phyloP scores from a whole-genome alignment of 441 rosid species.

The Erodium moschatum region DNA sequence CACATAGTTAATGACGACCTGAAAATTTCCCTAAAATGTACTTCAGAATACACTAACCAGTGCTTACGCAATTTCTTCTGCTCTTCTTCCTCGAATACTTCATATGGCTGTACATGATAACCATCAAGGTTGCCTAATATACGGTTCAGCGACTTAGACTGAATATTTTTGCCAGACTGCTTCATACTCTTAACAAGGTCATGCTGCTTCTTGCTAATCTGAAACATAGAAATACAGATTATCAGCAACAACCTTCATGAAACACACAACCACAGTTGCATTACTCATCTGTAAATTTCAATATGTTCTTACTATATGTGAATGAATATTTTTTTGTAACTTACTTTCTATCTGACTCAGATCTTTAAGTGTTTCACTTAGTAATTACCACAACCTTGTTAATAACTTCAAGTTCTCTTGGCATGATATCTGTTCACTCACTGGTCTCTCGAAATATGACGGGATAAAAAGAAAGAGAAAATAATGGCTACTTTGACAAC shows the following conservation, averaged over 20 bases:
- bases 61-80: slow-evolving; percentile 67
- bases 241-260: slow-evolving; percentile 23
- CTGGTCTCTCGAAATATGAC: no score
- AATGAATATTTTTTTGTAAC: no score
- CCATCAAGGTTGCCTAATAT: slow-evolving; percentile 63
- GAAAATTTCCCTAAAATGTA: neutral
- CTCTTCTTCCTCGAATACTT: slow-evolving; percentile 85
- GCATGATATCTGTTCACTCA: no score
- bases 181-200: slow-evolving; percentile 81
- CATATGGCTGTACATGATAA: slow-evolving; percentile 75
- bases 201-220: slow-evolving; percentile 97
- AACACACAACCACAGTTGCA: neutral
- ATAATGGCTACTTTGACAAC: no score
- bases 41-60: slow-evolving; percentile 52
- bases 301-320: no score
- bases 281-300: slow-evolving; percentile 6
- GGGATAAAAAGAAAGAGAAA: no score
- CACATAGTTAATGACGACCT: no score
- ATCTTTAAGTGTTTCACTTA: no score
- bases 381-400: no score
- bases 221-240: slow-evolving; percentile 25
- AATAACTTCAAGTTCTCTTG: no score
- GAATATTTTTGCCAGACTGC: slow-evolving; percentile 70
- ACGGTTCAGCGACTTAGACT: slow-evolving; percentile 54
- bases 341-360: no score